A percentile compares a stretch with the other conserved stretches of the same genome.
Evolutionary conservation across 2,329 filamentous ascomycete genomes (phyloP).

Genomic region (Hypocrella siamensis): DNA sequence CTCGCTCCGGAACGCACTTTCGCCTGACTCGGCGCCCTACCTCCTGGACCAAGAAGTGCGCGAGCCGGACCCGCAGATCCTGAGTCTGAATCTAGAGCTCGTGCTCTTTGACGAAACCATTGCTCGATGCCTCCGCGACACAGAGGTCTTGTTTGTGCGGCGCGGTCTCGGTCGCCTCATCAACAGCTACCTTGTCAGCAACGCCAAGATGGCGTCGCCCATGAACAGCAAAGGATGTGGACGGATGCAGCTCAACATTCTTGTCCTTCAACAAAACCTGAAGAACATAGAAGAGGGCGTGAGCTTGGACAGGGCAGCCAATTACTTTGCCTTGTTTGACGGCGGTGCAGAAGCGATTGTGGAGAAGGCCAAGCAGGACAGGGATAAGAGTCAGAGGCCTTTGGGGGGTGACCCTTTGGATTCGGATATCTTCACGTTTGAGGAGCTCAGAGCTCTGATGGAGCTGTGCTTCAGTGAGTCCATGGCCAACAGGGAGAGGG

Average conservation of each 20-base stretch:
- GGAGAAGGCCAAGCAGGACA: conserved; percentile 37
- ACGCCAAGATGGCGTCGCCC: conserved; percentile 52
- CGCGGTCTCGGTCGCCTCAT: conserved; percentile 63
- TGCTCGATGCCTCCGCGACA: conserved; percentile 51
- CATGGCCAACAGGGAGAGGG: conserved; percentile 49
- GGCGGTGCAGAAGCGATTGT: conserved; percentile 50
- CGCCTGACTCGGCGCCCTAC: conserved; percentile 43
- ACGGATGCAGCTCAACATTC: conserved; percentile 85
- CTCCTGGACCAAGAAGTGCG: conserved; percentile 55
- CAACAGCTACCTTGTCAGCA: conserved; percentile 62
- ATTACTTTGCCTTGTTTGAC: conserved; percentile 56
- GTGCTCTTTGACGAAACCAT: conserved; percentile 79
- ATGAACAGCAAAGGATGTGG: conserved; percentile 76
- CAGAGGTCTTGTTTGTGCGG: conserved; percentile 62
- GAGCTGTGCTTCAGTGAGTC: conserved; percentile 56
- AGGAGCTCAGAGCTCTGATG: conserved; percentile 49
- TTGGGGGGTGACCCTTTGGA: conserved; percentile 14
- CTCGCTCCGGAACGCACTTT: conserved; percentile 52
- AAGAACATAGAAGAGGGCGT: conserved; percentile 75
- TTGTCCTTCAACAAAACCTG: conserved; percentile 90
- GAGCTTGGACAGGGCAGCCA: conserved; percentile 43
- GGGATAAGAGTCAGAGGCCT: too few relatives aligned
- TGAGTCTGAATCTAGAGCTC: conserved; percentile 71
- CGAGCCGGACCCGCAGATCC: conserved; percentile 63
- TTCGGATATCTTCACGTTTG: conserved; percentile 40